Conservation (phyloP, 225 moss, liverwort and hornwort species). For the Polytrichum commune region DNA sequence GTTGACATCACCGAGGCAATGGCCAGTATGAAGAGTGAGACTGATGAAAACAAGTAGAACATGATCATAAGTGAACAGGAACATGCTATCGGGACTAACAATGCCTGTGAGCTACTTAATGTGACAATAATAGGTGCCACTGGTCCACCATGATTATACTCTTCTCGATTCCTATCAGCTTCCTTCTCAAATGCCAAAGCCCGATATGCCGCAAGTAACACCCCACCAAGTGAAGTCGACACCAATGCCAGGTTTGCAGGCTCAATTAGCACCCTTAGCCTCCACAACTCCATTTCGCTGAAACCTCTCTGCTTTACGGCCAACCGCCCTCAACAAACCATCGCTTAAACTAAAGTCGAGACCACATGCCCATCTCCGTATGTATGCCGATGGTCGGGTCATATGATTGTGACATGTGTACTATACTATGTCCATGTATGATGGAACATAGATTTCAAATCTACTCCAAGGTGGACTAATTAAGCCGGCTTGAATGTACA, state of each 20-base stretch:
- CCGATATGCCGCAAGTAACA: slow-evolving; percentile 81
- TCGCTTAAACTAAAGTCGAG: too few species aligned
- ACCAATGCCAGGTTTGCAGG: slow-evolving; percentile 72
- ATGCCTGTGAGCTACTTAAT: slow-evolving; percentile 82
- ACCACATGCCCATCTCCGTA: too few species aligned
- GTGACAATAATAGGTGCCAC: slow-evolving; percentile 27
- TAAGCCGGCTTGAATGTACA: too few species aligned
- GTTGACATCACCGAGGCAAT: slow-evolving; percentile 68
- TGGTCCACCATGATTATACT: slow-evolving; percentile 45
- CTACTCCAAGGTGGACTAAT: too few species aligned
- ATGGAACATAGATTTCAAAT: too few species aligned
- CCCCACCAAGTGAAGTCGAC: slow-evolving; percentile 68
- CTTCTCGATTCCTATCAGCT: slow-evolving; percentile 68
- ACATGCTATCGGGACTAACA: slow-evolving; percentile 85
- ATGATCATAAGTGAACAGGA: slow-evolving; percentile 89
- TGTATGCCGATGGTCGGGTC: too few species aligned
- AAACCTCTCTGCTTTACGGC: too few species aligned
- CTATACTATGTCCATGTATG: too few species aligned
- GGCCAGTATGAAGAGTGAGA: slow-evolving; percentile 85
- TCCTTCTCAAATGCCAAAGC: slow-evolving; percentile 83
- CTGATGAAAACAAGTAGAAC: slow-evolving; percentile 91
- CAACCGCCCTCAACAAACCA: too few species aligned
- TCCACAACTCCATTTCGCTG: slow-evolving; percentile 72
- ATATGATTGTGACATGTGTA: too few species aligned
- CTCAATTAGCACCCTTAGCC: slow-evolving; percentile 67